These are phyloP conservation scores for Saccharomyces pastorianus DNA, from an alignment of 1,139 yeast genomes.

Conservation along the genomic window DNA sequence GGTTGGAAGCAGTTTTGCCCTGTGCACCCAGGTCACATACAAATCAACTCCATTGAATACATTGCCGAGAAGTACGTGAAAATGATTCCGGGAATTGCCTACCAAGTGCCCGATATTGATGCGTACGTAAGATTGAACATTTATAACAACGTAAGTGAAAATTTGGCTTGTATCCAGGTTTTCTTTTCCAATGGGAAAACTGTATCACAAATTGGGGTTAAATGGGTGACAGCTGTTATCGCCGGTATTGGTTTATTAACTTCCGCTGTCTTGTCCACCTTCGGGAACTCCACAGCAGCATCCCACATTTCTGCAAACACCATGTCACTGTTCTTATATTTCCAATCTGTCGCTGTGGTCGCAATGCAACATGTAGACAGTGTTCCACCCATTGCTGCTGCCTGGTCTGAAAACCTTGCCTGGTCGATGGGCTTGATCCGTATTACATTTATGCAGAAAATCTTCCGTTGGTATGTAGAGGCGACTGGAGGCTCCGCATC, in stretches of 20 bases:
- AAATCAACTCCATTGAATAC: slow-evolving; percentile 58
- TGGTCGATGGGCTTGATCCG: slow-evolving; percentile 82
- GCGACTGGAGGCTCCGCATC: slow-evolving; percentile 72
- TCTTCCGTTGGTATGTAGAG: slow-evolving; percentile 76
- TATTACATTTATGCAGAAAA: slow-evolving; percentile 62
- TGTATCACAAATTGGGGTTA: slow-evolving; percentile 66
- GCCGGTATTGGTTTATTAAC: slow-evolving; percentile 68
- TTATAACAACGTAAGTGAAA: slow-evolving; percentile 34
- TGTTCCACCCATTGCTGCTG: slow-evolving; percentile 71
- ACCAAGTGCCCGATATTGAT: slow-evolving; percentile 69
- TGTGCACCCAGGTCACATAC: slow-evolving; percentile 59
- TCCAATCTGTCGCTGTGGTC: slow-evolving; percentile 69
- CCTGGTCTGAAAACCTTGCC: slow-evolving; percentile 76
- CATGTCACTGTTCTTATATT: slow-evolving; percentile 63
- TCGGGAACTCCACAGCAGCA: slow-evolving; percentile 77
- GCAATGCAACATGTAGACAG: slow-evolving; percentile 66
- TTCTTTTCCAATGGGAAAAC: slow-evolving; percentile 66
- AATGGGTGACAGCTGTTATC: slow-evolving; percentile 77
- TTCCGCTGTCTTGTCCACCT: slow-evolving; percentile 62
- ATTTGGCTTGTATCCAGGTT: slow-evolving; percentile 62
- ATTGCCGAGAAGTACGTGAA: slow-evolving; percentile 41
- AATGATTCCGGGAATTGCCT: slow-evolving; percentile 65
- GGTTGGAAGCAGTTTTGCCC: slow-evolving; percentile 79
- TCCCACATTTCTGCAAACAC: slow-evolving; percentile 73
- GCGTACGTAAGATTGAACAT: slow-evolving; percentile 55